phyloP scores from a whole-genome alignment of 2,329 filamentous ascomycete species.

The Thielaviopsis punctulata region DNA sequence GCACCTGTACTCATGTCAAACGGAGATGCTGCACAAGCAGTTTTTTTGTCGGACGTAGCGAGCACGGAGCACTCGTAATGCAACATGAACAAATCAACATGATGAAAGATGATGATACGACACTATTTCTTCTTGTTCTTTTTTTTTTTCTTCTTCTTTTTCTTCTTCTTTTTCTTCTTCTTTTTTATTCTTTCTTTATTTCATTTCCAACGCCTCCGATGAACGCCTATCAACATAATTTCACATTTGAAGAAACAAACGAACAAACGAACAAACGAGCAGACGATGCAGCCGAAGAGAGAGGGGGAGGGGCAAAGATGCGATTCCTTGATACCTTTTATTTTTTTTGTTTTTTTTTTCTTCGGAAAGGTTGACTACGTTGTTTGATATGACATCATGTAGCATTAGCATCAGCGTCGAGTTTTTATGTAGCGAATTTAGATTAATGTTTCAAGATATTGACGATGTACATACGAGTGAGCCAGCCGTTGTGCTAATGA shows the following conservation, averaged over 20 bases:
- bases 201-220: background rate
- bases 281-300: background rate
- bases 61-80: background rate
- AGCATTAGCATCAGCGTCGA: background rate
- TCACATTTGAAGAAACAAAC: background rate
- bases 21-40: background rate
- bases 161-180: background rate
- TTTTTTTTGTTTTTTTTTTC: background rate
- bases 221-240: too few species aligned
- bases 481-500: too few species aligned
- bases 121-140: slow-evolving; percentile 21
- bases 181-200: background rate
- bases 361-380: background rate
- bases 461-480: too few species aligned
- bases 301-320: too few species aligned
- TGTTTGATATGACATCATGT: background rate
- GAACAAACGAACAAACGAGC: background rate
- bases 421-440: background rate
- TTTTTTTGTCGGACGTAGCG: background rate
- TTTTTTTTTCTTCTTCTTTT: slow-evolving; percentile 18
- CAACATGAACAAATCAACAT: background rate
- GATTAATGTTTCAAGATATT: background rate
- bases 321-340: too few species aligned
- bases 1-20: background rate
- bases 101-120: background rate